A percentile compares a stretch with the other conserved stretches of the same genome.
phyloP scores from a whole-genome alignment of 73 alveolate species.

The Paraurostyla sp. region DNA sequence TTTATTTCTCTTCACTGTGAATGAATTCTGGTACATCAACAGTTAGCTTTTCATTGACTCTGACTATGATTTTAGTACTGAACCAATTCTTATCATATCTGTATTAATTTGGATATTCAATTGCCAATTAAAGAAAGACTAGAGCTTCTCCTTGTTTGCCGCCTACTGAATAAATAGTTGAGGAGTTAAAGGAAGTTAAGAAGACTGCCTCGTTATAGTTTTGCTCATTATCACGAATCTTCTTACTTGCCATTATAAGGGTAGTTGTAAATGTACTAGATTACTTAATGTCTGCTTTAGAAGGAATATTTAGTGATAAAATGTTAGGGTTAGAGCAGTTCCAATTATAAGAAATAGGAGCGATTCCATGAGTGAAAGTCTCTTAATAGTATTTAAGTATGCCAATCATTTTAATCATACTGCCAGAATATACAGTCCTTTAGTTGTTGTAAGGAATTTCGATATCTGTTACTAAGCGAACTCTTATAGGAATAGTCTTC shows the following conservation, averaged over 20 bases:
- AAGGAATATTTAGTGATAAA: slow-evolving; percentile 47
- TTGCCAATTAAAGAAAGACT: slow-evolving; percentile 62
- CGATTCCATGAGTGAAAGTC: slow-evolving; percentile 87
- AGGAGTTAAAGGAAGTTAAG: slow-evolving; percentile 40
- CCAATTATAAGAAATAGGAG: slow-evolving; percentile 85
- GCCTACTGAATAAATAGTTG: slow-evolving; percentile 64
- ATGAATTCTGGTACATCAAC: slow-evolving; percentile 70
- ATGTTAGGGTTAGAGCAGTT: slow-evolving; percentile 58
- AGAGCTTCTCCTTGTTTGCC: slow-evolving; percentile 67
- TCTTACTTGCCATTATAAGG: slow-evolving; percentile 33
- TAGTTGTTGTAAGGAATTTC: slow-evolving; percentile 80
- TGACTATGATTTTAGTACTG: slow-evolving; percentile 47
- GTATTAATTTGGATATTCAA: slow-evolving; percentile 77
- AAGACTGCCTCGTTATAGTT: slow-evolving; percentile 46
- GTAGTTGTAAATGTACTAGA: neutral
- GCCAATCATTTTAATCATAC: slow-evolving; percentile 84
- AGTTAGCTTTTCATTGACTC: slow-evolving; percentile 65
- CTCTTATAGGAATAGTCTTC: slow-evolving; percentile 82
- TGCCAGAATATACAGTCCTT: slow-evolving; percentile 81
- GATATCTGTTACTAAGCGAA: slow-evolving; percentile 83
- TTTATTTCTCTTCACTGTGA: slow-evolving; percentile 29
- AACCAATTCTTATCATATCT: slow-evolving; percentile 64
- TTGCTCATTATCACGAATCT: slow-evolving; percentile 20
- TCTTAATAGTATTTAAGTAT: slow-evolving; percentile 84
- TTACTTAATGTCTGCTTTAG: slow-evolving; percentile 39